These are phyloP conservation scores for Wallemia mellicola DNA, from an alignment of 1,284 basidiomycete species.

Conservation along the genomic window DNA sequence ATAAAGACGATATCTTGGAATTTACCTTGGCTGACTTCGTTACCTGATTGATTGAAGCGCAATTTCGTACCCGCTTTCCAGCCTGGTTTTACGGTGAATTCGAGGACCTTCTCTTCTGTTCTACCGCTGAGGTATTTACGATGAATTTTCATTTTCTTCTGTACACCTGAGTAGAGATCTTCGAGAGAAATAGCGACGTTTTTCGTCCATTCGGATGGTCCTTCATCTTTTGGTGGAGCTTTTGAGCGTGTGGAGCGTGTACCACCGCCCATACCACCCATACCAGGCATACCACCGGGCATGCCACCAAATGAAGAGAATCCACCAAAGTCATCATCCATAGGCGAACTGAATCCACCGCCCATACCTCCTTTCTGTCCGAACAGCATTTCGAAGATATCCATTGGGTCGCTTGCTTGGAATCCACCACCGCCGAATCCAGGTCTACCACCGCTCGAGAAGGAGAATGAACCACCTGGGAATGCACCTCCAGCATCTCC, in stretches of 20 bases:
- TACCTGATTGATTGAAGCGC: slow-evolving; percentile 56
- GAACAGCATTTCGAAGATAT: slow-evolving; percentile 54
- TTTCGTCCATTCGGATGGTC: slow-evolving; percentile 35
- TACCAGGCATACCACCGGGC: slow-evolving; percentile 27
- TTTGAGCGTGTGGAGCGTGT: slow-evolving; percentile 6
- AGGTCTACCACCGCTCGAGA: slow-evolving; percentile 20
- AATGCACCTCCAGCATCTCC: slow-evolving; percentile 18
- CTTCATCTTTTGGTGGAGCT: slow-evolving; percentile 16
- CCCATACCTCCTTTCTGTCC: slow-evolving; percentile 14
- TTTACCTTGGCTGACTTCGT: slow-evolving; percentile 42
- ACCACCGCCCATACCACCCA: slow-evolving; percentile 15
- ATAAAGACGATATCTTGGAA: slow-evolving; percentile 65
- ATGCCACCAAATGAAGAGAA: slow-evolving; percentile 19
- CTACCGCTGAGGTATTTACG: slow-evolving; percentile 37
- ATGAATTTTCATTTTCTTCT: slow-evolving; percentile 68
- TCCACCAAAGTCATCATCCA: slow-evolving; percentile 13
- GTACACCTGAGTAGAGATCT: slow-evolving; percentile 65
- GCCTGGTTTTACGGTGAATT: slow-evolving; percentile 50
- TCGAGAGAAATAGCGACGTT: slow-evolving; percentile 64
- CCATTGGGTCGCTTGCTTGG: slow-evolving; percentile 52
- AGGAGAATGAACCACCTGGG: slow-evolving; percentile 27
- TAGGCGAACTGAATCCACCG: slow-evolving; percentile 10
- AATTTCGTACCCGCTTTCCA: slow-evolving; percentile 54
- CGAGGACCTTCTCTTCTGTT: slow-evolving; percentile 68
- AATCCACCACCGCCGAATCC: slow-evolving; percentile 26